Conservation (phyloP, 2,329 filamentous ascomycete species). For the Paecilomyces niveus region DNA sequence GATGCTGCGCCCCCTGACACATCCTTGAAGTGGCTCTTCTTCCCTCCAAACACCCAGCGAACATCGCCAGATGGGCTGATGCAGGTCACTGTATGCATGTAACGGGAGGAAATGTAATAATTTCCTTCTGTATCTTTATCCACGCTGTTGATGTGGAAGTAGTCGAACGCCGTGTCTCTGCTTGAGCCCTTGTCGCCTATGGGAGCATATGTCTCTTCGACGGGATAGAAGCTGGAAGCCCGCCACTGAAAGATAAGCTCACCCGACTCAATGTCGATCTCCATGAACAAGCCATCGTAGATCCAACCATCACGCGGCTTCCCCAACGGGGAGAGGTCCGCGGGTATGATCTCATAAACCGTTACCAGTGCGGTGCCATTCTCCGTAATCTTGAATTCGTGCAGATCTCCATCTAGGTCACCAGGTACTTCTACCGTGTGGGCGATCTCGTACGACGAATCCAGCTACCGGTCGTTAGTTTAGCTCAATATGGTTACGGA, state of each 20-base stretch:
- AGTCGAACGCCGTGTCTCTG: slow-evolving; percentile 39
- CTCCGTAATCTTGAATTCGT: slow-evolving; percentile 40
- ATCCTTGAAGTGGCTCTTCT: slow-evolving; percentile 2
- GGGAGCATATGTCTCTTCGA: slow-evolving; percentile 15
- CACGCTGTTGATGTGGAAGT: slow-evolving; percentile 51
- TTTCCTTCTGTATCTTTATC: slow-evolving; percentile 46
- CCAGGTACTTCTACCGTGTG: slow-evolving; percentile 2
- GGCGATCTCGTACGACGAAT: slow-evolving; percentile 23
- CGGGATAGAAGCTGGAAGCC: slow-evolving; percentile 37
- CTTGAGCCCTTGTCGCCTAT: slow-evolving; percentile 11
- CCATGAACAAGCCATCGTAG: slow-evolving; percentile 37
- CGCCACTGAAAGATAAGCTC: slow-evolving; percentile 42
- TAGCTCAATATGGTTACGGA: slow-evolving; percentile 6
- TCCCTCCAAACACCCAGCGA: slow-evolving; percentile 45
- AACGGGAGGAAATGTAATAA: slow-evolving; percentile 48
- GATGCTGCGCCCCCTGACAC: background rate
- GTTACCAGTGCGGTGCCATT: slow-evolving; percentile 38
- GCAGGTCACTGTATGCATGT: slow-evolving; percentile 41
- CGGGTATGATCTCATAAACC: slow-evolving; percentile 32
- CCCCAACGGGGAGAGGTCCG: slow-evolving; percentile 32
- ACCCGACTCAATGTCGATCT: slow-evolving; percentile 39
- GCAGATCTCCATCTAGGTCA: slow-evolving; percentile 24
- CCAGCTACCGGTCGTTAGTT: slow-evolving; percentile 22
- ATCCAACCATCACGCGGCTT: slow-evolving; percentile 32
- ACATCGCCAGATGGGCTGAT: slow-evolving; percentile 44